Evolutionary conservation across 768 basidiomycete species (phyloP), one percentile per base, ranked within the genome.

Genomic region (Rhizopogon roseolus): DNA sequence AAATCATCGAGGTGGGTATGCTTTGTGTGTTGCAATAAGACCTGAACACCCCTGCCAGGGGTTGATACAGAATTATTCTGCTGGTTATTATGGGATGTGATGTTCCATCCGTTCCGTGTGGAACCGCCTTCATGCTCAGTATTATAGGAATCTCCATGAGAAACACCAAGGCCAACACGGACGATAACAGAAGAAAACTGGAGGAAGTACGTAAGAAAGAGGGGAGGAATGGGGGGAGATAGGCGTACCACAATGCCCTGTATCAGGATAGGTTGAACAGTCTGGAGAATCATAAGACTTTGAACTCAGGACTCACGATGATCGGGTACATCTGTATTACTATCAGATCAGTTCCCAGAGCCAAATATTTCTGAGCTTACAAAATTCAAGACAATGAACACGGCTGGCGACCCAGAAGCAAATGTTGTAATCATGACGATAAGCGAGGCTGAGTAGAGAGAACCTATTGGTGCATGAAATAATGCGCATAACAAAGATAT

Each of bases 131-230:
- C n/a, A 45, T 17, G 4, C 1, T 46, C 41, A 8, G 25, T 27
- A 14, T 5, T 19, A 25, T 28, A 16, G 10, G 28, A 5, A 39
- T 54, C 61, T 34, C 57, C 61, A 34, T 58, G 54, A 28, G 54
- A 58, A 37, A 61, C 36, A 36, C 61, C 60, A 8, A 56, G 25
- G 17, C 57, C 57, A 13, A 63, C 56, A 36, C 62, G 65, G 22
- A 63, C 55, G 48, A 65, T 63, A 13, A 65, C 60, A 22, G 56
- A 59, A 37, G 65, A 63, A 50, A 63, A 65, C 28, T 45, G 49
- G 27, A 22, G 45, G 13, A 40, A 54, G 45, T 13, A 27, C n/a
- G 44, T 37, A 16, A 41, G 13, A 41, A 44, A 36, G 34, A 11
- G 4, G 10, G 13, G 19, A 7, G 17, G 16, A 46, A 25, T 36